Percentiles rank a stretch among this genome's conserved stretches.
These are phyloP conservation scores for Entophlyctis luteolus DNA, from an alignment of 192 early-diverging fungal species.

Conservation along the genomic window DNA sequence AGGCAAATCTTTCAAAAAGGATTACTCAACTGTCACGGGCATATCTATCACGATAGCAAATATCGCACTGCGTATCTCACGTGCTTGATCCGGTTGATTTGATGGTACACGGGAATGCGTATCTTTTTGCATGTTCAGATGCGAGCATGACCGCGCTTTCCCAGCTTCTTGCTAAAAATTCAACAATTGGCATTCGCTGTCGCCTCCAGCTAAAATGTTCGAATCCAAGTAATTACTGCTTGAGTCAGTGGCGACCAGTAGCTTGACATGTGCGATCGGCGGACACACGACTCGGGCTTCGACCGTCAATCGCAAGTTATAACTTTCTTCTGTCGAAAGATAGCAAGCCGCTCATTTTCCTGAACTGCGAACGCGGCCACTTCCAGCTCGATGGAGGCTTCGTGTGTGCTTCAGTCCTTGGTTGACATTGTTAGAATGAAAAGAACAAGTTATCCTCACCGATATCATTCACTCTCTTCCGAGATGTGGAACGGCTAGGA, in stretches of 20 bases:
- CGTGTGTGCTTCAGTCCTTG: constrained; percentile 6
- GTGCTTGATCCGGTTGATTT: constrained; percentile 22
- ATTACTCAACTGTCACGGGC: constrained; percentile 18
- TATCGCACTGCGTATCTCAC: constrained; percentile 25
- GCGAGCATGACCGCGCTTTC: background rate
- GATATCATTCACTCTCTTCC: background rate
- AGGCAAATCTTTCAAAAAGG: too few species aligned
- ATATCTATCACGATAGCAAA: constrained; percentile 23
- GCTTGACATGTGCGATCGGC: too few species aligned
- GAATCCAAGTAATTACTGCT: background rate
- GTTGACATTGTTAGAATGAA: too few species aligned
- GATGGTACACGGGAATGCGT: background rate
- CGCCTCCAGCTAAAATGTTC: background rate
- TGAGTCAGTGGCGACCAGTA: too few species aligned
- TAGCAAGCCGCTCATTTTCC: constrained; percentile 29
- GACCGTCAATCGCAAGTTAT: constrained; percentile 25
- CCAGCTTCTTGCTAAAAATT: background rate
- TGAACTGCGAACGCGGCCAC: constrained; percentile 22
- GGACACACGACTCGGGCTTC: constrained; percentile 24
- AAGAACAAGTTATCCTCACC: too few species aligned
- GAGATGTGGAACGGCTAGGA: constrained; percentile 6
- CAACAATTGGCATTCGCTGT: background rate
- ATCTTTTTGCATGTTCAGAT: background rate
- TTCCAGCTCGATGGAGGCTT: constrained; percentile 11
- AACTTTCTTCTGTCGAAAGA: constrained; percentile 21